phyloP scores from a whole-genome alignment of 352 stramenopile genomes.

The Pythium grandisporangium region DNA sequence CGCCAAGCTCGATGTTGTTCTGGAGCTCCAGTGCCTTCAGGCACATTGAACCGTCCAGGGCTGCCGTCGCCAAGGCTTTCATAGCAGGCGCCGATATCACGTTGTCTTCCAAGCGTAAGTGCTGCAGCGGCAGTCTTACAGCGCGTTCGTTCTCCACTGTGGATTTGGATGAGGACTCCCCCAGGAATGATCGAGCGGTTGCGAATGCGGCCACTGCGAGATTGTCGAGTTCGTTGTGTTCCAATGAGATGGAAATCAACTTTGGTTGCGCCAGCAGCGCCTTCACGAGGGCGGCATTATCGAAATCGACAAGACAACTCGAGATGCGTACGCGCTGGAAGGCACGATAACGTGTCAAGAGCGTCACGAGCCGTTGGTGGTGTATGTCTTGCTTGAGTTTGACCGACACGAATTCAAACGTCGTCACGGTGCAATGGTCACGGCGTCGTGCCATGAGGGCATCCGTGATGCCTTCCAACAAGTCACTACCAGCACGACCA shows the following conservation, averaged over 20 bases:
- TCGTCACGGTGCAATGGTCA: neutral
- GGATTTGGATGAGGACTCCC: neutral
- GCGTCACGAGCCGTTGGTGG: constrained; percentile 26
- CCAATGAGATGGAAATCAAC: constrained; percentile 43
- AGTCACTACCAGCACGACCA: constrained; percentile 36
- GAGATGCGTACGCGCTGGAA: constrained; percentile 44
- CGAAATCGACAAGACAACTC: constrained; percentile 48
- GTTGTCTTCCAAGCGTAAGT: constrained; percentile 55
- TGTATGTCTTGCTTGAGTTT: constrained; percentile 26
- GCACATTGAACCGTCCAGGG: constrained; percentile 33
- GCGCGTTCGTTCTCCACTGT: no score
- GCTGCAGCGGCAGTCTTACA: constrained; percentile 24
- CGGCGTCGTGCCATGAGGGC: constrained; percentile 12
- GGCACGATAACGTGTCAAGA: constrained; percentile 24
- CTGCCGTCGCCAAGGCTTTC: constrained; percentile 28
- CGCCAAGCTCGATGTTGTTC: constrained; percentile 58
- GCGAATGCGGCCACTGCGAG: constrained; percentile 24
- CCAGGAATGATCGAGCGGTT: neutral
- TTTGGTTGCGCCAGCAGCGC: constrained; percentile 19
- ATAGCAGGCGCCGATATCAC: constrained; percentile 39
- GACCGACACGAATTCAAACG: constrained; percentile 61
- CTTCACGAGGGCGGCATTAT: constrained; percentile 39
- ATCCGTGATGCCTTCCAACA: constrained; percentile 27
- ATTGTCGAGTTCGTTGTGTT: constrained; percentile 76
- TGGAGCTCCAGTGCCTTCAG: constrained; percentile 48